Base-by-base conservation (phyloP, 2,329 filamentous ascomycete genomes). In the Nothomitra cinnamomea region DNA sequence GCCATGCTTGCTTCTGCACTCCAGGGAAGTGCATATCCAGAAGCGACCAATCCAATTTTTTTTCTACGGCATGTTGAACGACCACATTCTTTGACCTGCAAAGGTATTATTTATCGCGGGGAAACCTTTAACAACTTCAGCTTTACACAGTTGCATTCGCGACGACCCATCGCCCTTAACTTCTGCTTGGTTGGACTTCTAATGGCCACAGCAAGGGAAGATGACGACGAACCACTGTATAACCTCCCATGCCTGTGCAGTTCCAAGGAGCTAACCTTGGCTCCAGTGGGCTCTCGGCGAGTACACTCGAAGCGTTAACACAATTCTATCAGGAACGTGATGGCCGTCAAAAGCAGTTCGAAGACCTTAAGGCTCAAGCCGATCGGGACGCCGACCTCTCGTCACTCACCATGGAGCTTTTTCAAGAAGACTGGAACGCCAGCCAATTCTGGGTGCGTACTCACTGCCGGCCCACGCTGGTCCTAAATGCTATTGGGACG, bases 391-490 rank as follows among this genome's bases (percentile, higher is more conserved):
- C 56, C 25, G 53, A 61, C 41, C 57, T 58, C 36, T 57, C 56
- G 50, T 66, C 66, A 47, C 59, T 78, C 35, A 74, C 68, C 41
- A 90, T 90, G 77, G 78, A 84, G 28, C 70, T 76, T 1, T 92
- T 90, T 61, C 72, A 73, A 1, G 86, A 90, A 66, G 82, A 90
- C 65, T 92, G 86, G 86, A 86, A 89, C 62, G 77, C 83, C 61
- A 83, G 78, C 57, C 85, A 90, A 67, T 92, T 92, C 62, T 92
- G 86, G 85, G 81, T 85, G 71, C 40, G 72, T 63, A 21, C 28
- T 2, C 38, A n/a, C 51, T 38, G 19, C 10, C 10, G 2, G 41
- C 17, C n/a, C 13, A 10, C 8, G 28, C 2, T 35, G n/a, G 12
- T 24, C 22, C 40, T 19, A 22, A 50, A 40, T 45, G 42, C 21